phyloP scores from a whole-genome alignment of 2,329 filamentous ascomycete species.

The Fusarium sarcochroum region DNA sequence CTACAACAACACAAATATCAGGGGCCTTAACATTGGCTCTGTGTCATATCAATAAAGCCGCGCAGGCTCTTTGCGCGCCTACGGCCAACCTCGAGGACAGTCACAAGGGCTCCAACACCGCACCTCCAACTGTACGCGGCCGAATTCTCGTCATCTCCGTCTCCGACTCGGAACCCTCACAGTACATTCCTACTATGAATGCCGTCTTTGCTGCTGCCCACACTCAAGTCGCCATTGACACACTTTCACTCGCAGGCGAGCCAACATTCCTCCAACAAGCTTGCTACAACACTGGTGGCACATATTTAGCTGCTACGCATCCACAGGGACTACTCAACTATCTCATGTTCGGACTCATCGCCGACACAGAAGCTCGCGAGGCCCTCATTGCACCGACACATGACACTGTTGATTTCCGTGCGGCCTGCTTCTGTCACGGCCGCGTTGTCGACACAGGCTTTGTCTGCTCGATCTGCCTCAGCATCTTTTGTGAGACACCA shows the following conservation, averaged over 20 bases:
- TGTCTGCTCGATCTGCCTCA: slow-evolving; percentile 96
- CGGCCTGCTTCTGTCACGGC: slow-evolving; percentile 98
- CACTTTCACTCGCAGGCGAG: slow-evolving; percentile 85
- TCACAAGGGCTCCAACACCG: slow-evolving; percentile 50
- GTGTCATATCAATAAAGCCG: slow-evolving; percentile 88
- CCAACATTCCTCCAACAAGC: slow-evolving; percentile 97
- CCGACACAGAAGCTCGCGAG: slow-evolving; percentile 68
- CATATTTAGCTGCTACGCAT: slow-evolving; percentile 66
- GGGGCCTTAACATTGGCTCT: slow-evolving; percentile 92
- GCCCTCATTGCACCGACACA: slow-evolving; percentile 84
- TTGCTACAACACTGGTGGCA: slow-evolving; percentile 72
- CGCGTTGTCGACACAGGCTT: slow-evolving; percentile 92
- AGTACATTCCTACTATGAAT: slow-evolving; percentile 99
- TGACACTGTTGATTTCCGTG: slow-evolving; percentile 92
- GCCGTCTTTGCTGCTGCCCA: slow-evolving; percentile 95
- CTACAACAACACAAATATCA: slow-evolving; percentile 87
- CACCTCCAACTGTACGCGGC: slow-evolving; percentile 54
- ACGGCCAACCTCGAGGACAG: slow-evolving; percentile 59
- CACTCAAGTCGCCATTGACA: slow-evolving; percentile 90
- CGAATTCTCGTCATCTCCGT: slow-evolving; percentile 93
- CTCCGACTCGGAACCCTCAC: slow-evolving; percentile 84
- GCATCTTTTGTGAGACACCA: slow-evolving; percentile 84
- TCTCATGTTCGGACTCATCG: slow-evolving; percentile 93
- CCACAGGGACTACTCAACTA: slow-evolving; percentile 87
- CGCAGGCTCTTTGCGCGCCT: slow-evolving; percentile 73